These are phyloP conservation scores for Clohesyomyces aquaticus DNA, from an alignment of 495 filamentous ascomycete genomes.

Conservation along the genomic window DNA sequence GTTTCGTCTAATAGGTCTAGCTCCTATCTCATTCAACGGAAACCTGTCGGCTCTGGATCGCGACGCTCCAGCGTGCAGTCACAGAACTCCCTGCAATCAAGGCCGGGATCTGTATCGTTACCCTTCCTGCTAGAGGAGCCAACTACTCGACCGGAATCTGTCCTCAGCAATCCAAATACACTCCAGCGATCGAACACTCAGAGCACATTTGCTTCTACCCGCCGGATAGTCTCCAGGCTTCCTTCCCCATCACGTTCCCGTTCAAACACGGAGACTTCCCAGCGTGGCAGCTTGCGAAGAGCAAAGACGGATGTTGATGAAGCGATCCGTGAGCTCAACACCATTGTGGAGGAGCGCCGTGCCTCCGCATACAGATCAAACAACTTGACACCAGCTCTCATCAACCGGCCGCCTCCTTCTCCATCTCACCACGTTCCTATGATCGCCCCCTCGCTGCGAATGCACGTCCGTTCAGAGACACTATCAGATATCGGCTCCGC, in stretches of 20 bases:
- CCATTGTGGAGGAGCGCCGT: slow-evolving; percentile 45
- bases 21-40: slow-evolving; percentile 36
- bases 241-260: slow-evolving; percentile 32
- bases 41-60: slow-evolving; percentile 35
- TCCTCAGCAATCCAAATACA: slow-evolving; percentile 3
- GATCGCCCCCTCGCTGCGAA: slow-evolving; percentile 39
- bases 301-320: slow-evolving; percentile 41
- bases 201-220: slow-evolving; percentile 15
- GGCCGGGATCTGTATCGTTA: slow-evolving; percentile 22
- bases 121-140: slow-evolving; percentile 27
- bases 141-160: slow-evolving; percentile 24
- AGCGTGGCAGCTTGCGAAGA: slow-evolving; percentile 29
- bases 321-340: slow-evolving; percentile 46
- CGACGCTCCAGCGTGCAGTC: slow-evolving; percentile 30
- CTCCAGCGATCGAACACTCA: slow-evolving; percentile 27
- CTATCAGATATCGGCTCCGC: slow-evolving; percentile 45
- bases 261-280: slow-evolving; percentile 25
- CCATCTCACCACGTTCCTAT: slow-evolving; percentile 42
- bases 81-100: slow-evolving; percentile 17
- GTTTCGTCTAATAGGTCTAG: slow-evolving; percentile 27
- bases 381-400: slow-evolving; percentile 27
- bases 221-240: slow-evolving; percentile 23
- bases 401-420: slow-evolving; percentile 31
- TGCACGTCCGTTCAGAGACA: slow-evolving; percentile 42
- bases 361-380: slow-evolving; percentile 33